phyloP scores from a whole-genome alignment of 2,329 filamentous ascomycete genomes.

The Colletotrichum sp. region DNA sequence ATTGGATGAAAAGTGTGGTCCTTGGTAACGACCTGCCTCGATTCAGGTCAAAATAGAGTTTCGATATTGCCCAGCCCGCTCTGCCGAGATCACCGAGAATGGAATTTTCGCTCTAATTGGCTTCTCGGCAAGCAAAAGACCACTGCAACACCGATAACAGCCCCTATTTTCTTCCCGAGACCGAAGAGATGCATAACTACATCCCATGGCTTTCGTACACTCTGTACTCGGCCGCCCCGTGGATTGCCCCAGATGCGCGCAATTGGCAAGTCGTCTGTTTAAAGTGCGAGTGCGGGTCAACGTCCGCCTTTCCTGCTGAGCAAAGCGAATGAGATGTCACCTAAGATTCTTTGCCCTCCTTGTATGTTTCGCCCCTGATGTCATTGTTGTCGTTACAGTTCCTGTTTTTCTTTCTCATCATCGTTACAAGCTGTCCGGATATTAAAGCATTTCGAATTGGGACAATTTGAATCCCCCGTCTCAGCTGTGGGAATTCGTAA shows the following conservation, averaged over 20 bases:
- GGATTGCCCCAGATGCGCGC: neutral
- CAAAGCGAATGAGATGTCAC: neutral
- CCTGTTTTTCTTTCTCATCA: too few species aligned
- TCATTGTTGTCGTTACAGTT: too few species aligned
- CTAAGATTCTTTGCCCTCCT: too few species aligned
- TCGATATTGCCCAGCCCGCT: neutral
- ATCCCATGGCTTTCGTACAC: neutral
- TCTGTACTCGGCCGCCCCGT: neutral
- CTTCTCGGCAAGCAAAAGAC: neutral
- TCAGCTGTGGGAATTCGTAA: too few species aligned
- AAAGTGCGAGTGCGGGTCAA: neutral
- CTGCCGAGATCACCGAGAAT: neutral
- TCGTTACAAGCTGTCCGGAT: too few species aligned
- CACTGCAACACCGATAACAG: neutral
- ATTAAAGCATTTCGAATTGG: too few species aligned
- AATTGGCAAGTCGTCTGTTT: neutral
- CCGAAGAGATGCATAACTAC: neutral
- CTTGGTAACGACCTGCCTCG: neutral
- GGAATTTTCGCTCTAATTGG: neutral
- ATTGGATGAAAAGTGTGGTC: neutral
- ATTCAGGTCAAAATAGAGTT: neutral
- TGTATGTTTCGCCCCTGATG: too few species aligned
- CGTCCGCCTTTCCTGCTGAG: rapidly evolving
- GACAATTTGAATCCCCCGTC: too few species aligned
- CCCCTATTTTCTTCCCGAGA: neutral